Percentiles rank a stretch among this genome's conserved stretches.
Evolutionary conservation across 768 basidiomycete genomes (phyloP).

Genomic region (Podaxis sp.): DNA sequence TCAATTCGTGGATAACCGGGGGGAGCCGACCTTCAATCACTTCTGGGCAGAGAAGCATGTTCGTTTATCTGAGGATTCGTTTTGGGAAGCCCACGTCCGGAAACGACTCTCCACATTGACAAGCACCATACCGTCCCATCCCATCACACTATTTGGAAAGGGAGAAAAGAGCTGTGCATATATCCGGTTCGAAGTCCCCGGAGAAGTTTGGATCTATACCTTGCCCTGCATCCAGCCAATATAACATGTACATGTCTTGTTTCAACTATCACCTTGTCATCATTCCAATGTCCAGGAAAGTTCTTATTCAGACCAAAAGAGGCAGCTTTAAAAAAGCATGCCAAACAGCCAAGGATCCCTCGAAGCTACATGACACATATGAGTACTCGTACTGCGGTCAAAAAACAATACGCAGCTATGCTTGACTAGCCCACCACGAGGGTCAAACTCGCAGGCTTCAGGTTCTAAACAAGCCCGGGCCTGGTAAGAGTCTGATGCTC

Average conservation of each 20-base stretch:
- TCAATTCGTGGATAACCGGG: background rate
- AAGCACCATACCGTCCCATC: background rate
- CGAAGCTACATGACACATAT: background rate
- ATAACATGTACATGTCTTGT: background rate
- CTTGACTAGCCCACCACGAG: slow-evolving; percentile 74
- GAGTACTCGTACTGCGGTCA: background rate
- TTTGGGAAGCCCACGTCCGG: background rate
- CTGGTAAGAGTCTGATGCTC: slow-evolving; percentile 53
- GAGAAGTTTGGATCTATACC: background rate
- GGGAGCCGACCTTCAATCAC: background rate
- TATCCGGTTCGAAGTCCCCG: background rate
- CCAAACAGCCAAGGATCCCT: too few relatives aligned
- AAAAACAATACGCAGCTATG: background rate
- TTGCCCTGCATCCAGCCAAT: background rate
- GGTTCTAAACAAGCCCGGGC: background rate
- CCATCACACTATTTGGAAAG: background rate
- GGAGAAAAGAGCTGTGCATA: background rate
- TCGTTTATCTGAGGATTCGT: background rate
- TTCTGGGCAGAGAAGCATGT: background rate
- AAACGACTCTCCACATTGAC: background rate
- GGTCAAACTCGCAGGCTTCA: slow-evolving; percentile 77
- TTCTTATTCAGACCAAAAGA: too few relatives aligned
- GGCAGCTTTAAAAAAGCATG: too few relatives aligned
- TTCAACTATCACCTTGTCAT: too few relatives aligned
- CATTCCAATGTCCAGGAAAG: too few relatives aligned